Evolutionary conservation across 768 basidiomycete species (phyloP), one percentile per base, ranked within the genome.

Genomic region (Mycena belliarum): DNA sequence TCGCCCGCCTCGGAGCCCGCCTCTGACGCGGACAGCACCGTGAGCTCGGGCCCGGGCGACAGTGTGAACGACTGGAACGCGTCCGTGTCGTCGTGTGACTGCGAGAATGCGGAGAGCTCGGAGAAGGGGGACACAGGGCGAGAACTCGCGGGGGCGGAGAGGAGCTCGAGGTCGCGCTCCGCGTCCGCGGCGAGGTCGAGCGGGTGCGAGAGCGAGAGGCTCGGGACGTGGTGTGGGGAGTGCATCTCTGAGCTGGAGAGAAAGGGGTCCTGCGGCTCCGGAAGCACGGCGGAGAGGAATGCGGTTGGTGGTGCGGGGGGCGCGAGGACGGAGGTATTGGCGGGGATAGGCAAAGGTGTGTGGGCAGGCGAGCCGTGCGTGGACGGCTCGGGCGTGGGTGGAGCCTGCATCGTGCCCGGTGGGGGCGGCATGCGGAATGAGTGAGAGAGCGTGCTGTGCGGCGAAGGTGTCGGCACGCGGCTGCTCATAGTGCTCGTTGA

Each of bases 91-190:
- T 35, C 33, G 33, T 9, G 33, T 15, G 33, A 35, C 9, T 35
- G 33, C 37, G 37, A n/a, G 16, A 37, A 37, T 16, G 35, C n/a
- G n/a, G 65, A 69, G 44, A 70, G 46, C 4, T 66, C 62, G 20
- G 73, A 73, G 63, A 78, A 79, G 2, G 76, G 78, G 6, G 76
- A 74, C 18, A 73, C 70, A 1, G 77, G 65, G 21, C 75, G 72
- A n/a, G 61, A 58, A 8, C 77, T 79, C 8, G 77, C 76, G 3
- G 78, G 75, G 8, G 77, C 75, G 16, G 77, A 79, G 46, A 79
- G 70, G 24, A 80, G 69, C 53, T 77, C 76, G 24, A 79, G 64
- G 25, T 74, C 76, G 41, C 72, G 74, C 61, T 80, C 79, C 28
- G 73, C 70, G 50, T 78, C 29, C 7, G 7, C 7, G 7, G 29